phyloP scores from a whole-genome alignment of 768 basidiomycete species.

The Amanita rimosa region DNA sequence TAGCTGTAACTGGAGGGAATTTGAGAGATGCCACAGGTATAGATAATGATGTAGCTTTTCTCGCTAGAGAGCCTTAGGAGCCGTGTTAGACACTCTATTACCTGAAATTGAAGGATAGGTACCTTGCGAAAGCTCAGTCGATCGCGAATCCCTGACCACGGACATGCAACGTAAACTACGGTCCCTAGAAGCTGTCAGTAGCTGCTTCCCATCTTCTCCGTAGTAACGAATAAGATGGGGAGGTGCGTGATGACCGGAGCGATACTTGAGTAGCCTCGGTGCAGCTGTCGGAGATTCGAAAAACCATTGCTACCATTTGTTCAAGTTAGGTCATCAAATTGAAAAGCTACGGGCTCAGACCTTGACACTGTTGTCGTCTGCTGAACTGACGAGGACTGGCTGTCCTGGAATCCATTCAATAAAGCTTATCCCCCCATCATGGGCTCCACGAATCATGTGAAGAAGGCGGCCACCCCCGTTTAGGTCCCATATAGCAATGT shows the following conservation, averaged over 20 bases:
- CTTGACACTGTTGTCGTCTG: slow-evolving; percentile 94
- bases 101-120: not conserved
- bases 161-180: slow-evolving; percentile 83
- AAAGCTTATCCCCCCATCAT: slow-evolving; percentile 74
- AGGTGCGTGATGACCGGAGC: slow-evolving; percentile 86
- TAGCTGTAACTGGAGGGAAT: slow-evolving; percentile 65
- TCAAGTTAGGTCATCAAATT: not conserved
- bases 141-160: slow-evolving; percentile 90
- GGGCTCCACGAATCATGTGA: slow-evolving; percentile 80
- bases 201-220: slow-evolving; percentile 93
- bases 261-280: slow-evolving; percentile 82
- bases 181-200: slow-evolving; percentile 84
- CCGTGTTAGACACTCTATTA: not conserved
- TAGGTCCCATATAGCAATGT: slow-evolving; percentile 91
- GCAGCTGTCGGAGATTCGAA: slow-evolving; percentile 85
- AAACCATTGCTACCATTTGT: slow-evolving; percentile 76
- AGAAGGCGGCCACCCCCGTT: slow-evolving; percentile 71
- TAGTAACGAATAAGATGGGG: slow-evolving; percentile 91
- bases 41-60: slow-evolving; percentile 69
- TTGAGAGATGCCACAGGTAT: slow-evolving; percentile 78
- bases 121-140: slow-evolving; percentile 94
- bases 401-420: slow-evolving; percentile 92
- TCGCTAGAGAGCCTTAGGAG: slow-evolving; percentile 60
- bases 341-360: slow-evolving; percentile 25
- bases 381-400: slow-evolving; percentile 79